phyloP scores from a whole-genome alignment of 2,329 filamentous ascomycete species.

The Arachnomyces sp. region DNA sequence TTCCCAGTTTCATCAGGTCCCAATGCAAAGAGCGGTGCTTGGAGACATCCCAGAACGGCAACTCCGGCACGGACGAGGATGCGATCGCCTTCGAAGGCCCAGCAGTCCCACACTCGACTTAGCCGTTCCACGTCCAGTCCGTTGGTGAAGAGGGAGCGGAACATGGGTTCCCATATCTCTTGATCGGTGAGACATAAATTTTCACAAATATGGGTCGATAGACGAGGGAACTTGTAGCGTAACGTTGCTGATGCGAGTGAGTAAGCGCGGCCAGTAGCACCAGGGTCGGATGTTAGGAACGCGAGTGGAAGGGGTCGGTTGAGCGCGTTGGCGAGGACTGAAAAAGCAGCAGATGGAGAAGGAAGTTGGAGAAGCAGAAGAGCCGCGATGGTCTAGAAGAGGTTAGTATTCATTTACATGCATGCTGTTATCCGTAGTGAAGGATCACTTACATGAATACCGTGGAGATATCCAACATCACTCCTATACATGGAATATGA shows the following conservation, averaged over 20 bases:
- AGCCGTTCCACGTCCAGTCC: constrained; percentile 47
- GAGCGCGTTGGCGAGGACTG: constrained; percentile 53
- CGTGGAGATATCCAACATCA: constrained; percentile 54
- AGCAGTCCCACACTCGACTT: constrained; percentile 54
- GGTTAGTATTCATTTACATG: constrained; percentile 2
- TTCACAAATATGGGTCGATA: constrained; percentile 46
- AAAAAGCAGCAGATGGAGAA: constrained; percentile 47
- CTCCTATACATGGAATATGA: constrained; percentile 58
- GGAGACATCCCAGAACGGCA: constrained; percentile 36
- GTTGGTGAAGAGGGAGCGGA: constrained; percentile 46
- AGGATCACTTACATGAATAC: constrained; percentile 44
- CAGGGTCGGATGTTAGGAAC: constrained; percentile 52
- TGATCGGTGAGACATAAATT: constrained; percentile 33
- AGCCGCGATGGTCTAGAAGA: constrained; percentile 44
- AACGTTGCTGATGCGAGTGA: constrained; percentile 49
- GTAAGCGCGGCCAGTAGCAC: constrained; percentile 50
- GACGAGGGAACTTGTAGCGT: constrained; percentile 49
- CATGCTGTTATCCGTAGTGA: not conserved
- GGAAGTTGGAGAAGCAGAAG: constrained; percentile 52
- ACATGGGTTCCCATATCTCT: constrained; percentile 47
- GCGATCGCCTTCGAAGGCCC: constrained; percentile 53
- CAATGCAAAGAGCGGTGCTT: constrained; percentile 35
- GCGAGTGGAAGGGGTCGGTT: constrained; percentile 55
- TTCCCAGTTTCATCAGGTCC: constrained; percentile 26
- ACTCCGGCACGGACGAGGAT: constrained; percentile 40